These are phyloP conservation scores for Microsporum ferrugineum DNA, from an alignment of 2,329 filamentous ascomycete species.

Conservation along the genomic window DNA sequence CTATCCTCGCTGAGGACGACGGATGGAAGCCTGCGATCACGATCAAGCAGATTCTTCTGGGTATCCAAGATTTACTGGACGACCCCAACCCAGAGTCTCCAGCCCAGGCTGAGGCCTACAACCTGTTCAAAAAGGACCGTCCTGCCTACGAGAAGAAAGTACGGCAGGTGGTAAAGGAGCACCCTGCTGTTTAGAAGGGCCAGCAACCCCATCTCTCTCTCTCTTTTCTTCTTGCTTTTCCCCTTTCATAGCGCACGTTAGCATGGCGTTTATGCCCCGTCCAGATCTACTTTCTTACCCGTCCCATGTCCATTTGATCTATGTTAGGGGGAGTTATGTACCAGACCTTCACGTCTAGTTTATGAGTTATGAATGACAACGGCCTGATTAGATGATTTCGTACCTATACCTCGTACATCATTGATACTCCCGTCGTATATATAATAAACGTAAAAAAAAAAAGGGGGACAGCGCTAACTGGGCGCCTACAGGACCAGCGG, in stretches of 20 bases:
- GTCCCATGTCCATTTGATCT: not conserved
- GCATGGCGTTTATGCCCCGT: not conserved
- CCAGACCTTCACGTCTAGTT: not conserved
- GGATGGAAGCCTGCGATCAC: slow-evolving; percentile 98
- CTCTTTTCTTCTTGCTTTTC: slow-evolving; percentile 10
- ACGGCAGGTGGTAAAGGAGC: slow-evolving; percentile 75
- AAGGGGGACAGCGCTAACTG: not conserved
- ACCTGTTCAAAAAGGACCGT: slow-evolving; percentile 85
- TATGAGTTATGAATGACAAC: not conserved
- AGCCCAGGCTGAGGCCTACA: slow-evolving; percentile 94
- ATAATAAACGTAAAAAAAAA: not conserved
- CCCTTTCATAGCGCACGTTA: slow-evolving; percentile 2
- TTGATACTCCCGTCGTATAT: not conserved
- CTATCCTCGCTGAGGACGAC: slow-evolving; percentile 95
- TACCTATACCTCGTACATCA: not conserved
- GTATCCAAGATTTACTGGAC: slow-evolving; percentile 89
- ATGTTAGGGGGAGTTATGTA: not conserved
- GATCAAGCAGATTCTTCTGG: slow-evolving; percentile 91
- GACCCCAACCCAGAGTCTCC: slow-evolving; percentile 96
- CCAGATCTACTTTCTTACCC: not conserved
- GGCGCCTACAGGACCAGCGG: not conserved
- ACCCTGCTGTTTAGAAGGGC: slow-evolving; percentile 51
- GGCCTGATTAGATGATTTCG: not conserved
- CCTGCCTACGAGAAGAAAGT: slow-evolving; percentile 81
- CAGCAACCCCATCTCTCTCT: not conserved